Evolutionary conservation across 352 stramenopile genomes (phyloP).

Genomic region (Sclerospora graminicola): DNA sequence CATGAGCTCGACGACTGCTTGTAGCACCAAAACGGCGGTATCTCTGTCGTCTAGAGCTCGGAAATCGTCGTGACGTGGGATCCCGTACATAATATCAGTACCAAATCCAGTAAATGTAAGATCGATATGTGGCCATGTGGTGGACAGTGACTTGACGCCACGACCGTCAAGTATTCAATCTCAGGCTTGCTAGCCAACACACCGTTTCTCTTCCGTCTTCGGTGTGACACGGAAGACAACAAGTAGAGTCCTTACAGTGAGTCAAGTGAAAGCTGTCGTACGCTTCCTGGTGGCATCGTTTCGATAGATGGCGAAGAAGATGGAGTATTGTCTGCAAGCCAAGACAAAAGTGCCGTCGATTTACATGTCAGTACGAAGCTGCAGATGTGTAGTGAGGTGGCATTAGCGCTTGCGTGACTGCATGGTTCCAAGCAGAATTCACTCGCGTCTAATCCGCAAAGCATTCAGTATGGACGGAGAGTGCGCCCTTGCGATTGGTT

Average conservation of each 20-base stretch:
- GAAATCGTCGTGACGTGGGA: conserved; percentile 73
- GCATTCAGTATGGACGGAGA: no score
- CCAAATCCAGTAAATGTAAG: conserved; percentile 77
- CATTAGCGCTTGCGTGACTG: no score
- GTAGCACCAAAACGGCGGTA: conserved; percentile 10
- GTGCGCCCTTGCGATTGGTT: no score
- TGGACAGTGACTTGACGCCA: conserved; percentile 48
- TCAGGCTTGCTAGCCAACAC: conserved; percentile 49
- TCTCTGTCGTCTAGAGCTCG: conserved; percentile 28
- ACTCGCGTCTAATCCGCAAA: no score
- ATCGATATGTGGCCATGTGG: conserved; percentile 70
- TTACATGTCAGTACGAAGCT: no score
- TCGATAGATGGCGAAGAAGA: conserved; percentile 8
- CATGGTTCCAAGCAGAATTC: no score
- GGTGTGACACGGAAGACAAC: conserved; percentile 33
- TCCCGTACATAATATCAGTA: conserved; percentile 50
- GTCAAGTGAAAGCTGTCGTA: conserved; percentile 52
- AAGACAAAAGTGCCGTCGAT: no score
- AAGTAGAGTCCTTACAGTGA: conserved; percentile 75
- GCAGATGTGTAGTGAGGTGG: no score
- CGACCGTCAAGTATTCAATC: conserved; percentile 48
- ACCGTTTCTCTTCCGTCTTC: conserved; percentile 63
- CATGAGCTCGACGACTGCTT: conserved; percentile 9
- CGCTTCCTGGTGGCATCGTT: conserved; percentile 9
- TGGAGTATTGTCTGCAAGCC: neutral